Conservation (phyloP, 768 basidiomycete species). For the Russula lepida region DNA sequence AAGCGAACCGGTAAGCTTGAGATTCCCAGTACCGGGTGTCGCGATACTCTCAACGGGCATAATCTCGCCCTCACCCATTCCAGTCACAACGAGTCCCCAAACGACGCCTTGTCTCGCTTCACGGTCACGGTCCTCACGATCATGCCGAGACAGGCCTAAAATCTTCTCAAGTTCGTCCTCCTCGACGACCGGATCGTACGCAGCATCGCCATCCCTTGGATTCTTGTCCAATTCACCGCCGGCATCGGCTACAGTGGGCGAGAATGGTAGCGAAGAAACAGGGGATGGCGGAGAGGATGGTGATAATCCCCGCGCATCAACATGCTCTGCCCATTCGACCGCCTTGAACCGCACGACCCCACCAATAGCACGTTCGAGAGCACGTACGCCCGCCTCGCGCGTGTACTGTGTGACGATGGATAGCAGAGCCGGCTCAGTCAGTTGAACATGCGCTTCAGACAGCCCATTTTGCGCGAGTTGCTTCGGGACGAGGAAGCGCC, state of each 20-base stretch:
- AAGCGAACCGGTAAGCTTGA: conserved; percentile 76
- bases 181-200: conserved; percentile 54
- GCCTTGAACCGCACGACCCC: conserved; percentile 87
- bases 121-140: conserved; percentile 71
- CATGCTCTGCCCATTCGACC: conserved; percentile 77
- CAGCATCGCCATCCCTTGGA: background rate
- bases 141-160: conserved; percentile 72
- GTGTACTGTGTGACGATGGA: conserved; percentile 76
- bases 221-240: background rate
- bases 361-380: conserved; percentile 79
- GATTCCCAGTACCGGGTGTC: conserved; percentile 63
- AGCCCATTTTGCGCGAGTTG: conserved; percentile 77
- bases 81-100: conserved; percentile 82
- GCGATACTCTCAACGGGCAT: conserved; percentile 77
- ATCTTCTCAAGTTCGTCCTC: conserved; percentile 74
- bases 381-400: conserved; percentile 88
- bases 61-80: conserved; percentile 79
- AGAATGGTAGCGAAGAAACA: background rate
- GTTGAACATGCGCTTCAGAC: conserved; percentile 44
- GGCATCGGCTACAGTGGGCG: background rate
- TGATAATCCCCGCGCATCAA: conserved; percentile 32
- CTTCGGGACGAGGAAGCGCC: conserved; percentile 81
- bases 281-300: conserved; percentile 13
- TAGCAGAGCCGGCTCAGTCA: conserved; percentile 64
- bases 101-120: conserved; percentile 69